Conservation (phyloP, 306 rosid genomes). For the Pterocarpus santalinus region DNA sequence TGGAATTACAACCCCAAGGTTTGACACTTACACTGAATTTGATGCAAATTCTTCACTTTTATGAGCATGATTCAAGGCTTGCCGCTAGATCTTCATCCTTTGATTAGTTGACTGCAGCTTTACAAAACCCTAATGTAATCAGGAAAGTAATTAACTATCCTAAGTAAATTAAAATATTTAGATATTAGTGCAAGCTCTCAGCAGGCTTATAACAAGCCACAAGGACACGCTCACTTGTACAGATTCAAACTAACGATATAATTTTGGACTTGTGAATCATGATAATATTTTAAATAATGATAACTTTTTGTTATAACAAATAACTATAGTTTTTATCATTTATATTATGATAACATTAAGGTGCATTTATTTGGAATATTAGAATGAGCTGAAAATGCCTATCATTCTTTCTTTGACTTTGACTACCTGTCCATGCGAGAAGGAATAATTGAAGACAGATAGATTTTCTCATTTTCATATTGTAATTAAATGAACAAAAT, state of each 20-base stretch:
- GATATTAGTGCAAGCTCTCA: constrained; percentile 21
- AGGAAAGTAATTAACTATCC: constrained; percentile 16
- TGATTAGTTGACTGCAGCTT: constrained; percentile 47
- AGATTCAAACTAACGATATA: constrained; percentile 34
- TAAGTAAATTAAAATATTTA: constrained; percentile 4
- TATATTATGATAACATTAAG: constrained; percentile 34
- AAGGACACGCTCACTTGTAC: constrained; percentile 41
- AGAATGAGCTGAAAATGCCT: constrained; percentile 61
- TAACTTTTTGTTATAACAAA: background rate
- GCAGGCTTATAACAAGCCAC: constrained; percentile 26
- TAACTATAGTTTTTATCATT: constrained; percentile 5
- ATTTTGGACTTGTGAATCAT: constrained; percentile 36
- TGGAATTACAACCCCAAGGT: constrained; percentile 52
- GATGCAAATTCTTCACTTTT: constrained; percentile 66
- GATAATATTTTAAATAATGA: constrained; percentile 35
- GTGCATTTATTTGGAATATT: constrained; percentile 57
- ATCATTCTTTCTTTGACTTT: constrained; percentile 77
- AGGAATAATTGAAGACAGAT: constrained; percentile 54
- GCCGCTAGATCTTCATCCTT: constrained; percentile 45
- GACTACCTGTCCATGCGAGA: constrained; percentile 51
- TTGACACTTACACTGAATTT: constrained; percentile 78
- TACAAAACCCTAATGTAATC: constrained; percentile 19
- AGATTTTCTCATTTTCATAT: constrained; percentile 15
- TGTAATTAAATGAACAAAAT: constrained; percentile 5
- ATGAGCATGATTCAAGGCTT: constrained; percentile 64